phyloP scores from a whole-genome alignment of 2,329 filamentous ascomycete genomes.

The Scedosporium dehoogii region DNA sequence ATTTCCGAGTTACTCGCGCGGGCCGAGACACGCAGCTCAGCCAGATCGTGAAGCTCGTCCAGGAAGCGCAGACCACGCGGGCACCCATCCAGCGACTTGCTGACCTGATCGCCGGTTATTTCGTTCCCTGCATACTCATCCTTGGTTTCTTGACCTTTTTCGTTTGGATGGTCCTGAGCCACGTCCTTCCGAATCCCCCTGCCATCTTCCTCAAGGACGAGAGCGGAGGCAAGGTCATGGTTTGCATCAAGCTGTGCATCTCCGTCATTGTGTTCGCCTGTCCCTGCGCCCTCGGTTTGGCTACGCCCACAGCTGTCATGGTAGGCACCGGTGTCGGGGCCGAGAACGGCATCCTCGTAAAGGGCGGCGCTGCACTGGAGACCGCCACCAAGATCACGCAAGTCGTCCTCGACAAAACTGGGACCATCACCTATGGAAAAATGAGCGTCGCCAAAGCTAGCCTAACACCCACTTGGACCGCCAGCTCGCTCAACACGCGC shows the following conservation, averaged over 20 bases:
- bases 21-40: slow-evolving; percentile 94
- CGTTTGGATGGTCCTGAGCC: slow-evolving; percentile 90
- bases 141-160: slow-evolving; percentile 80
- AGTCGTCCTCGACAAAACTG: slow-evolving; percentile 91
- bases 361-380: slow-evolving; percentile 87
- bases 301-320: slow-evolving; percentile 96
- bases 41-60: slow-evolving; percentile 96
- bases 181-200: slow-evolving; percentile 74
- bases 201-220: slow-evolving; percentile 71
- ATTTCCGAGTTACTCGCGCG: slow-evolving; percentile 85
- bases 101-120: slow-evolving; percentile 84
- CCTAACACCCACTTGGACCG: slow-evolving; percentile 59
- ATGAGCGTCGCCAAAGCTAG: slow-evolving; percentile 78
- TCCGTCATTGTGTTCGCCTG: slow-evolving; percentile 98
- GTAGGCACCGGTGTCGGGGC: slow-evolving; percentile 96
- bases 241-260: slow-evolving; percentile 94
- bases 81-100: slow-evolving; percentile 92
- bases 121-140: slow-evolving; percentile 79
- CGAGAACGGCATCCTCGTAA: slow-evolving; percentile 94
- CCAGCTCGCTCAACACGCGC: slow-evolving; percentile 55
- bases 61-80: slow-evolving; percentile 88
- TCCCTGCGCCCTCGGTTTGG: slow-evolving; percentile 90
- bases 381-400: slow-evolving; percentile 83
- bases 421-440: slow-evolving; percentile 86
- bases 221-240: slow-evolving; percentile 88